phyloP scores from a whole-genome alignment of 768 basidiomycete genomes.

The Macrolepiota albuminosa region DNA sequence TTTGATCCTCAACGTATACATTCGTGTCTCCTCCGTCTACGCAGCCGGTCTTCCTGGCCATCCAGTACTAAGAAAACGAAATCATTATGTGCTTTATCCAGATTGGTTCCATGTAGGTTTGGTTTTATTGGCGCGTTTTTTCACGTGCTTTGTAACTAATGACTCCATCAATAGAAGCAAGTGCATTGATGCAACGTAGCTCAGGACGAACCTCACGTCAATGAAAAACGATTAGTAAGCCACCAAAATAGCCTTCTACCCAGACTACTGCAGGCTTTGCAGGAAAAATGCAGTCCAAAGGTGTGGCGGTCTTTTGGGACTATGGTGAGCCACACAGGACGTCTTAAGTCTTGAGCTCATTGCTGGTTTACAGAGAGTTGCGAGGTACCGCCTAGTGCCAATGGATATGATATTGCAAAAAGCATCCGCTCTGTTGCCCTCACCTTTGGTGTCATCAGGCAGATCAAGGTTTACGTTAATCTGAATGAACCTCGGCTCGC shows the following conservation, averaged over 20 bases:
- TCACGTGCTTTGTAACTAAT: not conserved
- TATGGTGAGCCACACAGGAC: conserved; percentile 1
- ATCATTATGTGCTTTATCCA: not conserved
- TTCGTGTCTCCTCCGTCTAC: too few relatives aligned
- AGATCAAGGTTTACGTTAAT: conserved; percentile 54
- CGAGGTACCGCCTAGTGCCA: conserved; percentile 28
- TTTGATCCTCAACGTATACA: too few relatives aligned
- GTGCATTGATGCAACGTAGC: not conserved
- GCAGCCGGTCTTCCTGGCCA: too few relatives aligned
- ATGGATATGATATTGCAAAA: conserved; percentile 39
- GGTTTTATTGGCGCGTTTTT: not conserved
- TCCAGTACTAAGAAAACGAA: too few relatives aligned
- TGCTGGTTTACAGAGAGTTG: conserved; percentile 34
- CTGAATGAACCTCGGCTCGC: conserved; percentile 24
- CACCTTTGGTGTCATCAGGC: conserved; percentile 39
- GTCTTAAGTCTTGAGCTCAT: not conserved
- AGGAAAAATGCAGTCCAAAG: not conserved
- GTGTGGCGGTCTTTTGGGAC: conserved; percentile 10
- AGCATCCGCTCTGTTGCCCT: conserved; percentile 42
- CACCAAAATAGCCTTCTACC: not conserved
- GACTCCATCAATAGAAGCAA: not conserved
- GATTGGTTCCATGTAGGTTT: not conserved
- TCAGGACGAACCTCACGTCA: too few relatives aligned
- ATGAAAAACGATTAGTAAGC: not conserved
- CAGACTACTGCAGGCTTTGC: too few relatives aligned